Conservation (phyloP, 208 protist species). For the Trichomonas tenax region DNA sequence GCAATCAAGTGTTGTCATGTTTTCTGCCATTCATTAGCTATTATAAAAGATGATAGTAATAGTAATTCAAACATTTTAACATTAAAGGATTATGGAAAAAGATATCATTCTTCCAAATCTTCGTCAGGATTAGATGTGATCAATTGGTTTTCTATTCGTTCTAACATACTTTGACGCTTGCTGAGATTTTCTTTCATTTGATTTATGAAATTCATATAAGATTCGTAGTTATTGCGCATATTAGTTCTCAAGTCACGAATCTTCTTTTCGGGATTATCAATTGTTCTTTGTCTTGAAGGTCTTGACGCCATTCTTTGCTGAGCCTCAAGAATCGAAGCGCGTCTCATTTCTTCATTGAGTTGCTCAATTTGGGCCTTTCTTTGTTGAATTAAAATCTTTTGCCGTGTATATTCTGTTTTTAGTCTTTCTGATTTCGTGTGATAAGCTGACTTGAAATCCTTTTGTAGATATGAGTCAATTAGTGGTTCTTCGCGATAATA, state of each 20-base stretch:
- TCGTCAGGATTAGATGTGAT: background rate
- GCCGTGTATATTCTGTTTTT: background rate
- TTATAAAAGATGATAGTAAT: too few relatives aligned
- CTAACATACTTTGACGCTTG: background rate
- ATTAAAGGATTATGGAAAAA: too few relatives aligned
- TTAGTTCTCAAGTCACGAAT: background rate
- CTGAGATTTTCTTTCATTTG: background rate
- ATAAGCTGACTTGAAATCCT: background rate
- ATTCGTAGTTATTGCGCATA: background rate
- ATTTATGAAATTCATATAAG: background rate
- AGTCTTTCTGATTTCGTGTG: background rate
- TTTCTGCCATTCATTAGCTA: too few relatives aligned
- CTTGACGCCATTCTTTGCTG: background rate
- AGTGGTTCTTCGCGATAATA: background rate
- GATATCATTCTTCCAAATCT: background rate
- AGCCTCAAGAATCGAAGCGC: background rate
- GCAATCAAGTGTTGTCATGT: too few relatives aligned
- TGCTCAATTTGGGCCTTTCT: background rate
- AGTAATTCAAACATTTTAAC: background rate
- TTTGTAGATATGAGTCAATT: background rate
- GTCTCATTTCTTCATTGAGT: background rate
- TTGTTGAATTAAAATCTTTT: background rate
- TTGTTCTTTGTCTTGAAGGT: background rate
- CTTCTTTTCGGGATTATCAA: background rate
- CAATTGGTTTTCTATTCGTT: background rate